Evolutionary conservation across 768 basidiomycete species (phyloP).

Genomic region (Termitomyces sp.): DNA sequence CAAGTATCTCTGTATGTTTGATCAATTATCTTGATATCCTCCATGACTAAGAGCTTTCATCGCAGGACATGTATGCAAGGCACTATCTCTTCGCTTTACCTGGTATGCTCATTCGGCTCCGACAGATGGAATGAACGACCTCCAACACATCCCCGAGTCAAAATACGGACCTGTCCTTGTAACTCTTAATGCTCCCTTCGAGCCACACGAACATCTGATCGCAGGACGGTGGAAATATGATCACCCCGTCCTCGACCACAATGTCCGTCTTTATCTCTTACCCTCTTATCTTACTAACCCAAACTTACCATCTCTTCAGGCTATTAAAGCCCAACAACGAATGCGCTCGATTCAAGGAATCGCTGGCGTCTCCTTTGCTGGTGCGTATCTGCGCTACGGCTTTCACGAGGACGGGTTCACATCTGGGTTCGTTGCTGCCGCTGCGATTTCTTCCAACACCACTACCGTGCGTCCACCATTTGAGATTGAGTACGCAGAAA

Average conservation of each 20-base stretch:
- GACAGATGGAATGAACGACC: conserved; percentile 71
- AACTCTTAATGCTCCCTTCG: conserved; percentile 71
- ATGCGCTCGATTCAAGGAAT: conserved; percentile 59
- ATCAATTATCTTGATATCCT: background rate
- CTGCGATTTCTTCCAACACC: conserved; percentile 1
- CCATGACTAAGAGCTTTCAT: background rate
- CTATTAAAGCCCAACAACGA: conserved; percentile 49
- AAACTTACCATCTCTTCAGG: conserved; percentile 25
- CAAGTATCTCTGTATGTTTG: conserved; percentile 56
- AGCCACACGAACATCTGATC: conserved; percentile 42
- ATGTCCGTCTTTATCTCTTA: conserved; percentile 28
- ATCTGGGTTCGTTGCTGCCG: conserved; percentile 37
- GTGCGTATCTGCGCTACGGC: conserved; percentile 74
- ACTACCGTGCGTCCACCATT: conserved; percentile 34
- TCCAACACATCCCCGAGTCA: conserved; percentile 61
- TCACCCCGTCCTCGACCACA: conserved; percentile 61
- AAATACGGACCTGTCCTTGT: conserved; percentile 62
- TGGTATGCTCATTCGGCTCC: background rate
- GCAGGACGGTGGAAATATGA: conserved; percentile 57
- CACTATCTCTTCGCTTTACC: background rate
- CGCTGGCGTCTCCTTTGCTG: conserved; percentile 60
- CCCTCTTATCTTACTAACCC: background rate
- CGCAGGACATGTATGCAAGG: conserved; percentile 40
- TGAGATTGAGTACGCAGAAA: conserved; percentile 36
- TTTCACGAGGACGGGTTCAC: conserved; percentile 83